These are phyloP conservation scores for Eucalyptus albens DNA, from an alignment of 345 rosid species.

Conservation along the genomic window DNA sequence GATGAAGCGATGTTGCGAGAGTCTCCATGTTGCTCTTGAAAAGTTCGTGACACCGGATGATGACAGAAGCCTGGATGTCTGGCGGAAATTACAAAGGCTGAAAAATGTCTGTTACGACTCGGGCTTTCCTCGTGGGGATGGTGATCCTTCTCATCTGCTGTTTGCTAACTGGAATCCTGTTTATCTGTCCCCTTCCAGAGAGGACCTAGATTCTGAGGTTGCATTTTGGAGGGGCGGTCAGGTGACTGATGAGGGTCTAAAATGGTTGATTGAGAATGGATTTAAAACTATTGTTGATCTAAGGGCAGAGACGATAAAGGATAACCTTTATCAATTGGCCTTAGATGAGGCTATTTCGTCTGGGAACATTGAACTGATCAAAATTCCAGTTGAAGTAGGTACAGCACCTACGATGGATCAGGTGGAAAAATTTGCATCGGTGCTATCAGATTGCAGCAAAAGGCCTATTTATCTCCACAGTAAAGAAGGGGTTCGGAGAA, in stretches of 20 bases:
- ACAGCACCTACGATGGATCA: conserved; percentile 84
- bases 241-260: conserved; percentile 78
- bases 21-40: conserved; percentile 89
- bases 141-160: conserved; percentile 52
- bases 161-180: conserved; percentile 85
- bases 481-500: conserved; percentile 88
- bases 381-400: conserved; percentile 70
- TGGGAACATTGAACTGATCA: conserved; percentile 53
- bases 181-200: conserved; percentile 46
- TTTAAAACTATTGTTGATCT: conserved; percentile 82
- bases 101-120: conserved; percentile 87
- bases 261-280: conserved; percentile 70
- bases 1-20: conserved; percentile 96
- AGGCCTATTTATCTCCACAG: conserved; percentile 85
- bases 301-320: conserved; percentile 72
- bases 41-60: conserved; percentile 68
- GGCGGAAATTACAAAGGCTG: conserved; percentile 92
- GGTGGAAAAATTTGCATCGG: conserved; percentile 84
- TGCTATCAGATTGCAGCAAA: conserved; percentile 63
- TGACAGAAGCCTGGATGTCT: conserved; percentile 47
- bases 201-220: conserved; percentile 44
- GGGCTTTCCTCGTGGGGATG: conserved; percentile 69
- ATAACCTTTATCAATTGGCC: conserved; percentile 63
- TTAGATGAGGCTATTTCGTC: conserved; percentile 43
- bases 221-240: conserved; percentile 96